Conservation (phyloP, 1,139 yeast species). For the Zygosaccharomyces pseudobailii region DNA sequence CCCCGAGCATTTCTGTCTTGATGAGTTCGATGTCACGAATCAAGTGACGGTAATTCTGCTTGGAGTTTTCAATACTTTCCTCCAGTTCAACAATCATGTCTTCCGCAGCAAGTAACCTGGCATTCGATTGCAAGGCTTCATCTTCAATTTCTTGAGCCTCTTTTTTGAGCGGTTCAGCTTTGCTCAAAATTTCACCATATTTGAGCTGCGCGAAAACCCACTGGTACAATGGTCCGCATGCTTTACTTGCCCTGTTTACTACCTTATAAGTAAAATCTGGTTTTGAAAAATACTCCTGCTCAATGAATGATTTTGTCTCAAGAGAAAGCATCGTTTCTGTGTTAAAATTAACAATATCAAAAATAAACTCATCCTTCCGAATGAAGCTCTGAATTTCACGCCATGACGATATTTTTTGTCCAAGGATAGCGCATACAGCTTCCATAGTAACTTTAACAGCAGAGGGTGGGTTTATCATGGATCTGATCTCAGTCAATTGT, state of each 20-base stretch:
- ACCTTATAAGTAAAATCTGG: conserved; percentile 66
- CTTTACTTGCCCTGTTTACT: conserved; percentile 87
- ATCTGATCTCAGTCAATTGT: conserved; percentile 81
- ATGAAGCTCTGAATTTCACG: conserved; percentile 78
- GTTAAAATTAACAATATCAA: conserved; percentile 73
- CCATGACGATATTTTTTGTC: conserved; percentile 69
- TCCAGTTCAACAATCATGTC: conserved; percentile 79
- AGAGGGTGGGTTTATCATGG: conserved; percentile 89
- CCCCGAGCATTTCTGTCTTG: conserved; percentile 62
- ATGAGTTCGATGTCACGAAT: conserved; percentile 77
- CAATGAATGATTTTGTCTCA: conserved; percentile 53
- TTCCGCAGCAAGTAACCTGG: conserved; percentile 68
- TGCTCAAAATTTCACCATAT: conserved; percentile 64
- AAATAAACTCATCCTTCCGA: conserved; percentile 81
- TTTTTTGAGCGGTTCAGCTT: conserved; percentile 66
- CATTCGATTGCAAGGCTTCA: conserved; percentile 57
- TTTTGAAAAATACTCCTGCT: conserved; percentile 52
- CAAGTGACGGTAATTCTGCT: conserved; percentile 61
- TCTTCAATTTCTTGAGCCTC: conserved; percentile 61
- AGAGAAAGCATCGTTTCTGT: conserved; percentile 55
- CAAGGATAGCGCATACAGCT: conserved; percentile 78
- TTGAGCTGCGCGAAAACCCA: conserved; percentile 89
- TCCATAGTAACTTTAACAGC: conserved; percentile 84
- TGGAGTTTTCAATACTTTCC: conserved; percentile 60
- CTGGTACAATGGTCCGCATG: conserved; percentile 86